Conservation (phyloP, 768 basidiomycete genomes). For the Macrolepiota albuminosa region DNA sequence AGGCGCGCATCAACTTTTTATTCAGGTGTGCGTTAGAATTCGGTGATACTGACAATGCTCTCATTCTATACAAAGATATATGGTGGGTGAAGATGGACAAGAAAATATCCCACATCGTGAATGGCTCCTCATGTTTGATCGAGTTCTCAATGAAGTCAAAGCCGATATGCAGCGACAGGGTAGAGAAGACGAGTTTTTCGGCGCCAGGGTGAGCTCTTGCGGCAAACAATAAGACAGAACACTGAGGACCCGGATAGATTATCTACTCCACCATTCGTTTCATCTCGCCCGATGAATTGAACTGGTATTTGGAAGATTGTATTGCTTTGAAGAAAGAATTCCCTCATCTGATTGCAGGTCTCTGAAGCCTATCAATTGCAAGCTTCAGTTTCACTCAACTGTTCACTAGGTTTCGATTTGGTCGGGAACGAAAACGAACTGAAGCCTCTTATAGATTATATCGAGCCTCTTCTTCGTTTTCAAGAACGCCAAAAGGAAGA, state of each 20-base stretch:
- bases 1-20: conserved; percentile 63
- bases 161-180: conserved; percentile 45
- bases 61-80: conserved; percentile 34
- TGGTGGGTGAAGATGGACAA: conserved; percentile 52
- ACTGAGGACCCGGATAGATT: conserved; percentile 37
- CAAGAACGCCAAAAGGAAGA: conserved; percentile 49
- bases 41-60: neutral
- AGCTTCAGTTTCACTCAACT: neutral
- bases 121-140: conserved; percentile 51
- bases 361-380: neutral
- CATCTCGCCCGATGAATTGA: conserved; percentile 50
- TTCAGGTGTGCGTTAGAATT: conserved; percentile 35
- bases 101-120: conserved; percentile 55
- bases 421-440: conserved; percentile 70
- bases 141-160: conserved; percentile 49
- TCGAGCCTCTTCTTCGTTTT: conserved; percentile 57
- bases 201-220: conserved; percentile 46
- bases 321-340: conserved; percentile 69
- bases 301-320: conserved; percentile 71
- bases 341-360: conserved; percentile 69
- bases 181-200: conserved; percentile 58
- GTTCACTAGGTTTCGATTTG: conserved; percentile 62
- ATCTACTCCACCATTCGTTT: conserved; percentile 65
- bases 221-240: neutral
- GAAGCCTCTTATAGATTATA: conserved; percentile 57